These are phyloP conservation scores for Clausena lansium DNA, from an alignment of 345 rosid genomes.

Conservation along the genomic window DNA sequence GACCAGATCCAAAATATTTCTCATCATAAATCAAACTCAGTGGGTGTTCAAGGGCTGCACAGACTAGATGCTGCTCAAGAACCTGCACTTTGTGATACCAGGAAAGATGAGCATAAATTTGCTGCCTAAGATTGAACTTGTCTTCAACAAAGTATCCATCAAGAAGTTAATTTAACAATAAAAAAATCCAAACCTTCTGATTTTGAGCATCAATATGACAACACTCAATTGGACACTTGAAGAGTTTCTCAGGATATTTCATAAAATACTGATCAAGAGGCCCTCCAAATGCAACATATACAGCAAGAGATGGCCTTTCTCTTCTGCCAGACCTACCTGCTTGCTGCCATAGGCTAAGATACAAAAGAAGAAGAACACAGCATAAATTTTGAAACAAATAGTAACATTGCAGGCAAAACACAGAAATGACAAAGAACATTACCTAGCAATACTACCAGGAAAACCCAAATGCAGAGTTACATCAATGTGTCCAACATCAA, in stretches of 20 bases:
- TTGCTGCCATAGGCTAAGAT: constrained; percentile 88
- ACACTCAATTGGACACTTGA: constrained; percentile 78
- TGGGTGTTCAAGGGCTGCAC: constrained; percentile 88
- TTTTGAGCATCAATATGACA: constrained; percentile 85
- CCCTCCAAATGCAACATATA: constrained; percentile 79
- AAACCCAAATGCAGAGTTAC: constrained; percentile 95
- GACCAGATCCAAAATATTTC: constrained; percentile 66
- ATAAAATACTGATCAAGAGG: constrained; percentile 94
- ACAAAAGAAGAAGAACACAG: constrained; percentile 22
- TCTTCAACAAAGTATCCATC: too few relatives aligned
- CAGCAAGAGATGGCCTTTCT: constrained; percentile 79
- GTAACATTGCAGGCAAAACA: constrained; percentile 2
- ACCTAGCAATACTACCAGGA: constrained; percentile 98
- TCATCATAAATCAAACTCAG: constrained; percentile 70
- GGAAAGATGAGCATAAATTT: constrained; percentile 13
- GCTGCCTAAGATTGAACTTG: constrained; percentile 11
- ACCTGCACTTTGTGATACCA: constrained; percentile 51
- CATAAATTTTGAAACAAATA: constrained; percentile 16
- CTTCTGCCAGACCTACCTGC: constrained; percentile 98
- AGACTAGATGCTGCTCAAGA: constrained; percentile 79
- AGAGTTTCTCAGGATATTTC: constrained; percentile 82
- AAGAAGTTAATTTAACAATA: not conserved
- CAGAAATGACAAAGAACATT: constrained; percentile 21
- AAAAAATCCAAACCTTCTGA: constrained; percentile 47
- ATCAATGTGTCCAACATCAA: constrained; percentile 95